These are phyloP conservation scores for Aspergillus candidus DNA, from an alignment of 2,329 filamentous ascomycete species.

Conservation along the genomic window DNA sequence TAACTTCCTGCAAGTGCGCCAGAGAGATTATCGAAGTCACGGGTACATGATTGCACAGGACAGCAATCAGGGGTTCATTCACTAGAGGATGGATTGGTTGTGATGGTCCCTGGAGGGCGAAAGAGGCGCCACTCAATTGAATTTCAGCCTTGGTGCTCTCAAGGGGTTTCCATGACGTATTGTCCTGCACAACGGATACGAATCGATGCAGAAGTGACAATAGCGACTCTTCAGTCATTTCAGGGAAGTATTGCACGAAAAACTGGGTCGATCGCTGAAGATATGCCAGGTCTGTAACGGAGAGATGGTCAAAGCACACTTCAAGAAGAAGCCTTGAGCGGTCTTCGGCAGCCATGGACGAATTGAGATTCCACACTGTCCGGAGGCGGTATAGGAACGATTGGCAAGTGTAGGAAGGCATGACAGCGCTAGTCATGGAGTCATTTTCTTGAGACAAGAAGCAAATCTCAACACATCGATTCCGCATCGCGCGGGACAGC, in stretches of 20 bases:
- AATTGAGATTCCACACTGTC: constrained; percentile 24
- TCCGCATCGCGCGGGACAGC: constrained; percentile 92
- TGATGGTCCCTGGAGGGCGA: constrained; percentile 20
- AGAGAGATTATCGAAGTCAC: constrained; percentile 21
- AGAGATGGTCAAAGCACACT: constrained; percentile 34
- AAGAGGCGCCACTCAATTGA: constrained; percentile 18
- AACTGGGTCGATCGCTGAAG: constrained; percentile 26
- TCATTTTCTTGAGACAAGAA: constrained; percentile 47
- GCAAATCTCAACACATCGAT: constrained; percentile 85
- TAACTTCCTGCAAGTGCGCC: constrained; percentile 34
- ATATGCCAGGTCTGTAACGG: constrained; percentile 27
- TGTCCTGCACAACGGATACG: constrained; percentile 26
- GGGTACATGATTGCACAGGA: constrained; percentile 18
- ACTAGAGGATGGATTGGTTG: constrained; percentile 37
- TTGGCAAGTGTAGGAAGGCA: constrained; percentile 34
- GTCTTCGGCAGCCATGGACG: constrained; percentile 7
- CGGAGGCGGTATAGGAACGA: constrained; percentile 37
- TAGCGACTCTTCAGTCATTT: constrained; percentile 8
- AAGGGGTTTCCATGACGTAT: constrained; percentile 24
- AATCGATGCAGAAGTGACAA: constrained; percentile 26
- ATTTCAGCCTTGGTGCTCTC: constrained; percentile 16
- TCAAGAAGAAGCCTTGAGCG: constrained; percentile 18
- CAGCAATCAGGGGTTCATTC: constrained; percentile 33
- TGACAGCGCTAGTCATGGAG: constrained; percentile 9
- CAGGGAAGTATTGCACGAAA: constrained; percentile 14